Evolutionary conservation across 345 rosid genomes (phyloP).

Genomic region (Microcos paniculata): DNA sequence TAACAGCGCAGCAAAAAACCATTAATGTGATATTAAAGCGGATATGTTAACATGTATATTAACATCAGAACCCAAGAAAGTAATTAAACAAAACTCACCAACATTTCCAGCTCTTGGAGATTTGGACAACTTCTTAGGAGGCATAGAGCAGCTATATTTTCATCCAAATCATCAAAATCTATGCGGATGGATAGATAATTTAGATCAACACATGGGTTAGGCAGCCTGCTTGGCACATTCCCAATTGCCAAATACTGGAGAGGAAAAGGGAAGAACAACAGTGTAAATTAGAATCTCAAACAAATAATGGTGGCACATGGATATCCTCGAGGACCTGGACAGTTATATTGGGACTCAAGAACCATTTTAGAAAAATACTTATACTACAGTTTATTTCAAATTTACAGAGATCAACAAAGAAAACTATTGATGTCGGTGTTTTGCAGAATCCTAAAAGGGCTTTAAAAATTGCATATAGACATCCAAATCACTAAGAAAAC

Average conservation of each 20-base stretch:
- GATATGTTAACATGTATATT: neutral
- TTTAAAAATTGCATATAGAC: neutral
- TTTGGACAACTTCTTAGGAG: constrained; percentile 62
- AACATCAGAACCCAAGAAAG: neutral
- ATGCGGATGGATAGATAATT: constrained; percentile 60
- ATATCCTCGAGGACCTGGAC: neutral
- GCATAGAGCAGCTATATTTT: constrained; percentile 57
- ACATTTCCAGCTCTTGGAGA: constrained; percentile 62
- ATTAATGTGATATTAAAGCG: neutral
- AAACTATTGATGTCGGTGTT: neutral
- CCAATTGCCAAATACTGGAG: constrained; percentile 63
- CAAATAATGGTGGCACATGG: neutral
- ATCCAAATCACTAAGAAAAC: neutral
- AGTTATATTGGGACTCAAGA: neutral
- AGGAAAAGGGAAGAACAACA: constrained; percentile 18
- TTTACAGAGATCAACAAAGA: neutral
- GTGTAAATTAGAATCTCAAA: constrained; percentile 10
- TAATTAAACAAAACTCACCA: constrained; percentile 34
- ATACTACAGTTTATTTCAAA: neutral
- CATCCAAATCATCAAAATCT: constrained; percentile 59
- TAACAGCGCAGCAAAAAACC: neutral
- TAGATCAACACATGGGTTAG: constrained; percentile 52
- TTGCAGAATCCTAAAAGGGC: neutral
- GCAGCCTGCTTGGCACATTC: constrained; percentile 48
- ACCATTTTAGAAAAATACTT: neutral